Evolutionary conservation across 2,329 filamentous ascomycete genomes (phyloP).

Genomic region (Nakataea oryzae): DNA sequence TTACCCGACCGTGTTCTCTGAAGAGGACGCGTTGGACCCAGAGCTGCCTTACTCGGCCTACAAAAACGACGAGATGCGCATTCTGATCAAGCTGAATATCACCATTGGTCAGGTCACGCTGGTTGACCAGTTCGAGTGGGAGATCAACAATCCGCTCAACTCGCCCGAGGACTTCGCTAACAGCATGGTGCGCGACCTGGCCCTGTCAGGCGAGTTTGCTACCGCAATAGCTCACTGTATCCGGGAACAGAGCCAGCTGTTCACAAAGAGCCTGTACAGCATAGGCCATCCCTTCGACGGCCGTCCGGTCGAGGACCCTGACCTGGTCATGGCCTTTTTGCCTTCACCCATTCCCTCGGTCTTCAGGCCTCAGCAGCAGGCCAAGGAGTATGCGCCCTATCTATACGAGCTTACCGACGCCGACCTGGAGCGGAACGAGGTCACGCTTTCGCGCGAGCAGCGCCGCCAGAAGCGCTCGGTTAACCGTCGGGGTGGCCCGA

Average conservation of each 20-base stretch:
- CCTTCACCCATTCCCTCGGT: constrained; percentile 72
- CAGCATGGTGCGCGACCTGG: constrained; percentile 81
- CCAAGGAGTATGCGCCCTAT: constrained; percentile 89
- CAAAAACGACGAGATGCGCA: constrained; percentile 98
- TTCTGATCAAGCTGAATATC: constrained; percentile 92
- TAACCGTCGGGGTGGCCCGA: constrained; percentile 84
- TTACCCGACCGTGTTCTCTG: constrained; percentile 81
- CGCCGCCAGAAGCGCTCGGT: constrained; percentile 90
- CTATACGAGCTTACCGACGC: constrained; percentile 88
- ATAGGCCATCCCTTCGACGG: constrained; percentile 93
- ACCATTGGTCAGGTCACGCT: constrained; percentile 92
- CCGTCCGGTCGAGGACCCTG: constrained; percentile 81
- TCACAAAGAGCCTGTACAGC: constrained; percentile 86
- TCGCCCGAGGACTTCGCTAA: constrained; percentile 89
- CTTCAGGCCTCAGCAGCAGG: constrained; percentile 83
- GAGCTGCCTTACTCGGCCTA: constrained; percentile 86
- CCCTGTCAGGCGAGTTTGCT: constrained; percentile 87
- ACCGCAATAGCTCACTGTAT: constrained; percentile 98
- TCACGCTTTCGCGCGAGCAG: constrained; percentile 88
- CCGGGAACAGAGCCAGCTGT: constrained; percentile 88
- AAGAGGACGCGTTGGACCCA: constrained; percentile 83
- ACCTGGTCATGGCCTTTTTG: constrained; percentile 76
- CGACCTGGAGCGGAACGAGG: constrained; percentile 81
- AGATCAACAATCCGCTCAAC: constrained; percentile 90
- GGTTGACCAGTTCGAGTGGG: constrained; percentile 98